A percentile compares a stretch with the other conserved stretches of the same genome.
These are phyloP conservation scores for Diplocarpon rosae DNA, from an alignment of 2,329 filamentous ascomycete species.

Conservation along the genomic window DNA sequence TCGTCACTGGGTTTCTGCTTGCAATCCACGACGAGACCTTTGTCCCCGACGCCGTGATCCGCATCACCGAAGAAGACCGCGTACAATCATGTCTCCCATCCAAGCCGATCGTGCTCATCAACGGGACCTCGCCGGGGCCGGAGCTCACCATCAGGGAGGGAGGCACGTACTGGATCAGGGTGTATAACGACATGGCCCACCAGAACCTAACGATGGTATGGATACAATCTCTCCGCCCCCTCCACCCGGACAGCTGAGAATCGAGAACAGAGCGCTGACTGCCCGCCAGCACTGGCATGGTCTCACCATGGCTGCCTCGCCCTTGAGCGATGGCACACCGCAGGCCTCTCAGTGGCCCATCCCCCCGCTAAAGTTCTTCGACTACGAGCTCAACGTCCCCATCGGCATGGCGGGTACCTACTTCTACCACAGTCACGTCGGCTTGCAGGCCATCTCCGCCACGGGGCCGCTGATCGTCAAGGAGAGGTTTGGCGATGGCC, in stretches of 20 bases:
- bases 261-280: background rate
- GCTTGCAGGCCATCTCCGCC: conserved; percentile 39
- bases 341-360: conserved; percentile 43
- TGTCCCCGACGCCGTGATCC: conserved; percentile 32
- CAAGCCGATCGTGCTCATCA: conserved; percentile 33
- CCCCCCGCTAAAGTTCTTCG: conserved; percentile 40
- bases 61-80: conserved; percentile 30
- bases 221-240: background rate
- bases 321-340: conserved; percentile 42
- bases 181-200: conserved; percentile 40
- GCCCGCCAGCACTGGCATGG: conserved; percentile 42
- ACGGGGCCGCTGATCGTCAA: conserved; percentile 40
- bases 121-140: conserved; percentile 39
- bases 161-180: conserved; percentile 38
- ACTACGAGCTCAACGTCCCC: conserved; percentile 39
- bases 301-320: conserved; percentile 35
- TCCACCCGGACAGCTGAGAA: background rate
- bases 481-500: conserved; percentile 30
- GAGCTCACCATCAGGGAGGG: conserved; percentile 32
- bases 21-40: conserved; percentile 17
- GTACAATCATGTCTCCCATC: conserved; percentile 29
- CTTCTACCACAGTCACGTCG: conserved; percentile 46
- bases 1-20: background rate
- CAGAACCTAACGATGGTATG: conserved; percentile 40
- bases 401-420: conserved; percentile 39